phyloP scores from a whole-genome alignment of 2,329 filamentous ascomycete genomes.

The Fusarium algeriense region DNA sequence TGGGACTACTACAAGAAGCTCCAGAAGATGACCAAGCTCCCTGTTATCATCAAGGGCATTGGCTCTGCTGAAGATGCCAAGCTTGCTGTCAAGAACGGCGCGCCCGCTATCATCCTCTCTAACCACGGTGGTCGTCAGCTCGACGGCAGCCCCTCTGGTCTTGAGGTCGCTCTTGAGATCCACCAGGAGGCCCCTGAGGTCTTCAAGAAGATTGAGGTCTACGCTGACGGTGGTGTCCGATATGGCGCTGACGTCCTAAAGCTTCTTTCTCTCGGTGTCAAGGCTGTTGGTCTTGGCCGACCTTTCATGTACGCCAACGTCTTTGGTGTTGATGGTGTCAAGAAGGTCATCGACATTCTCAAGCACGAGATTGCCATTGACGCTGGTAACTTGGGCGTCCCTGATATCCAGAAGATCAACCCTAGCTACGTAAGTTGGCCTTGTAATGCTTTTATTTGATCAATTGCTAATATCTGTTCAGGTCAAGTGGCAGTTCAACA shows the following conservation, averaged over 20 bases:
- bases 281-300: conserved; percentile 61
- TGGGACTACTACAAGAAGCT: conserved; percentile 56
- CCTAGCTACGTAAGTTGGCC: conserved; percentile 42
- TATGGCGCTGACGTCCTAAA: conserved; percentile 59
- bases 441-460: background rate
- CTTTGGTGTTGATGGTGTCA: conserved; percentile 63
- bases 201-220: conserved; percentile 55
- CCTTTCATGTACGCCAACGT: conserved; percentile 67
- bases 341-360: conserved; percentile 58
- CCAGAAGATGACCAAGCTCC: conserved; percentile 52
- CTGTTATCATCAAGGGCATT: conserved; percentile 58
- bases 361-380: conserved; percentile 63
- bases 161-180: conserved; percentile 57
- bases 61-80: conserved; percentile 53
- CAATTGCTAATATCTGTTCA: conserved; percentile 6
- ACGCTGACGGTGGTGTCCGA: conserved; percentile 58
- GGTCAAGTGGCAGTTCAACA: conserved; percentile 46
- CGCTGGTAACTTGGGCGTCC: conserved; percentile 58
- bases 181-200: conserved; percentile 53
- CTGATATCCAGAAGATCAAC: conserved; percentile 53
- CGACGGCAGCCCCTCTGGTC: conserved; percentile 54
- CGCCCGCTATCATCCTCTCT: conserved; percentile 55
- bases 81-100: conserved; percentile 50
- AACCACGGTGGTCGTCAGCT: conserved; percentile 60
- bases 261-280: conserved; percentile 58